Base-by-base conservation (phyloP, 495 filamentous ascomycete species). In the Aspergillus hancockii region DNA sequence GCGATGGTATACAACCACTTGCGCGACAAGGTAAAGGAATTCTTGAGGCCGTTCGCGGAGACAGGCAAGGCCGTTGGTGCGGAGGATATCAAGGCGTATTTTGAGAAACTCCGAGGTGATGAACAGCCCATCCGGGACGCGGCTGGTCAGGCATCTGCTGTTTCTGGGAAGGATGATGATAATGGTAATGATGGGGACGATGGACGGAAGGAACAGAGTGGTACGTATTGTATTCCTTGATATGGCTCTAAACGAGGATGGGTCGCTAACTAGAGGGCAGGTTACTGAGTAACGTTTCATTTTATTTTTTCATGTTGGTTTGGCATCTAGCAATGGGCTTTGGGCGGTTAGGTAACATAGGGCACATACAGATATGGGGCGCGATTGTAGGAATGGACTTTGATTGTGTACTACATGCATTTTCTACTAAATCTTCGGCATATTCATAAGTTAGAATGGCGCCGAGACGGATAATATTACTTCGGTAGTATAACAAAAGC, bases 1-100 rank as follows among this genome's bases (percentile, higher is more conserved):
- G 93, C 95, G 12, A 96, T 97, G 91, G 91, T 90, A 13, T 98
- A 97, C 71, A 97, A 97, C 64, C 86, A 94, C 61, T 82, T 98
- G 21, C 93, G 93, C 63, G 93, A 97, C 49, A 93, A 93, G 66
- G 85, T 98, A 14, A 97, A 92, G 81, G 84, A 84, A 4, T 98
- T 98, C 69, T 82, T 98, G 58, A 83, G 89, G 67, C 90, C 96
- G 53, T 98, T 96, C 74, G 94, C 94, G 4, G 93, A 96, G 70
- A 92, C 86, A 59, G 92, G 92, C 0, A 74, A 88, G 72, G 84
- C 87, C 3, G 92, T 98, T 13, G 86, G 89, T 0, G 93, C 92
- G 6, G 94, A 98, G 71, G 92, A 98, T 76, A 92, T 98, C 68
- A 97, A 96, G 75, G 85, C 79, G 10, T 96, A 97, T 75, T 98